phyloP scores from a whole-genome alignment of 2,329 filamentous ascomycete genomes.

The Ophiocordyceps unilateralis region DNA sequence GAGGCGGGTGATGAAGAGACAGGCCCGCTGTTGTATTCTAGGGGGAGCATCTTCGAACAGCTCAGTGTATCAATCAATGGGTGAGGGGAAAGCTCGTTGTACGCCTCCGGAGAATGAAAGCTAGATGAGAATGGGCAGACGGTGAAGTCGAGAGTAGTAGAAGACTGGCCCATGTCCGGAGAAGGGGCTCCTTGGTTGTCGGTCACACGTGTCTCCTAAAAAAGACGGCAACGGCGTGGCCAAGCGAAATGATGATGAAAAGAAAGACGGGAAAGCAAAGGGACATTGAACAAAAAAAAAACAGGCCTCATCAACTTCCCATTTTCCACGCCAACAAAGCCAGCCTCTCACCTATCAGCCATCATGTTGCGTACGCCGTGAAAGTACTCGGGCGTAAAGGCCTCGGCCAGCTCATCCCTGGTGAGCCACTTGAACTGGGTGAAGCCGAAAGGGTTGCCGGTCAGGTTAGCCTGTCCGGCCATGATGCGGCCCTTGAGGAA shows the following conservation, averaged over 20 bases:
- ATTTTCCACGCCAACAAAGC: background rate
- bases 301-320: no score
- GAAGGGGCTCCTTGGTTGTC: no score
- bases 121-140: no score
- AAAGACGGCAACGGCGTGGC: no score
- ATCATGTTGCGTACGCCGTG: conserved; percentile 67
- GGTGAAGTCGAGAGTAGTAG: no score
- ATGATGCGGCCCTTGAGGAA: conserved; percentile 95
- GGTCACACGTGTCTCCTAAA: no score
- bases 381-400: conserved; percentile 54
- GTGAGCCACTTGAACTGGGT: conserved; percentile 84
- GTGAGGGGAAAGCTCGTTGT: no score
- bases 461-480: conserved; percentile 81
- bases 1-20: background rate
- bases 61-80: no score
- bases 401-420: conserved; percentile 65
- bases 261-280: background rate
- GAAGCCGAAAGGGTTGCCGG: conserved; percentile 52
- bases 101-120: no score
- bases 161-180: background rate
- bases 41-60: no score
- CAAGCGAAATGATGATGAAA: background rate
- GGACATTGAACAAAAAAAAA: background rate
- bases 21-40: background rate
- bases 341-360: conserved; percentile 41